Evolutionary conservation across 2,329 filamentous ascomycete genomes (phyloP), one percentile per base, ranked within the genome.

Genomic region (Endocalyx cinctus): DNA sequence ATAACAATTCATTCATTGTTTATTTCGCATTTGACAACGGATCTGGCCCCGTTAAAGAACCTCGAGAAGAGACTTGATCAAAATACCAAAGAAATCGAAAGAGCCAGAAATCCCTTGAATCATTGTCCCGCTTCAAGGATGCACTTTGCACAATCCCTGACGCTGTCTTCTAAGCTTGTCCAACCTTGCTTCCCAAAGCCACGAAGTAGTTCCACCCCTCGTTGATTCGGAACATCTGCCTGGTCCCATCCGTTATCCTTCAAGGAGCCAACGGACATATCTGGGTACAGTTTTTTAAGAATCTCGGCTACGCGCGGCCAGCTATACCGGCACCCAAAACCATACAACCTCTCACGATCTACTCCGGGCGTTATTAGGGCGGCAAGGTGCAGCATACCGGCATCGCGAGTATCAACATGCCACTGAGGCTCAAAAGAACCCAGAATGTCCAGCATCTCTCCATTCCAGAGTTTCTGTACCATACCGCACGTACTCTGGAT

Each of bases 401-500:
- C 35, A 31, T 62, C 58, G 7, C 43, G 40, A 5, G 47, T 50
- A 29, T 60, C 54, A 15, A 54, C 25, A 25, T 49, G 49, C 46
- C 54, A 58, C 43, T 61, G 57, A 27, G 56, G 43, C 12, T 39
- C 38, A 13, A 58, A 16, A 8, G 18, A 33, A 4, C 36, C 26
- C n/a, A 58, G 26, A 13, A 48, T 16, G 4, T 46, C 39, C 8
- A 52, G 25, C 14, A 44, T 42, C 7, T 34, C 31, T 10, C 51
- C 50, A 12, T 55, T 47, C 40, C 47, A 53, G n/a, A 60, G 40
- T 39, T 37, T 48, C 13, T 50, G 48, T 31, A 58, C 52, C 45
- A 59, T 47, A 2, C 57, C 56, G 3, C 50, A 54, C 3, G 58
- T 59, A 29, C 51, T 57, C n/a, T 45, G 41, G 31, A 52, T 33